Conservation (phyloP, 139 green algal species). For the Picochlorum sp. region DNA sequence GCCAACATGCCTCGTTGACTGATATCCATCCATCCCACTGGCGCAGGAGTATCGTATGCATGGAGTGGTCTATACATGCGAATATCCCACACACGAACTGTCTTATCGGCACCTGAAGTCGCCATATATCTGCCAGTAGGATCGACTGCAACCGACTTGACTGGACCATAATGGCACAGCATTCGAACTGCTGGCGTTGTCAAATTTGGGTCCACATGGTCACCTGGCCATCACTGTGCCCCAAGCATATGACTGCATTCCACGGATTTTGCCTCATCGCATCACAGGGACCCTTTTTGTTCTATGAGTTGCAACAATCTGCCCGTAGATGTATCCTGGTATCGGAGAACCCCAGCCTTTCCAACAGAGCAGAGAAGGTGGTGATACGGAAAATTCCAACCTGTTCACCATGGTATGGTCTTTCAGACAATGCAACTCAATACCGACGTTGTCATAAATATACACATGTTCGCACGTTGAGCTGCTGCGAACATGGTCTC, state of each 20-base stretch:
- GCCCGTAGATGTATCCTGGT: conserved; percentile 90
- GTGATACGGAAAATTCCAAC: conserved; percentile 90
- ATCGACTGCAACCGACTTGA: conserved; percentile 71
- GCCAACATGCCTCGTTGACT: conserved; percentile 88
- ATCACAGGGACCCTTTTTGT: conserved; percentile 72
- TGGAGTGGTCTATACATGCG: conserved; percentile 77
- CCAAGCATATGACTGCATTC: conserved; percentile 78
- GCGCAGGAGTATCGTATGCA: conserved; percentile 72
- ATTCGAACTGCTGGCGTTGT: conserved; percentile 75
- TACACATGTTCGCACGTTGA: conserved; percentile 91
- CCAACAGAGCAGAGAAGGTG: conserved; percentile 87
- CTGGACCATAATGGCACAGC: conserved; percentile 80
- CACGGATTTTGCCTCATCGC: conserved; percentile 80
- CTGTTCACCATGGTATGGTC: conserved; percentile 43
- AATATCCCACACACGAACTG: conserved; percentile 88
- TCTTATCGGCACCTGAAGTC: conserved; percentile 75
- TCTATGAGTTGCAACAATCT: conserved; percentile 73
- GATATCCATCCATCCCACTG: conserved; percentile 68
- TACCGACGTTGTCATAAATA: conserved; percentile 94
- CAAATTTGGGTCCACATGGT: conserved; percentile 97
- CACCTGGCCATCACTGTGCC: conserved; percentile 80
- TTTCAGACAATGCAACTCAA: conserved; percentile 94
- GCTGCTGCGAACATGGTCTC: conserved; percentile 91
- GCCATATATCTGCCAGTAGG: conserved; percentile 67
- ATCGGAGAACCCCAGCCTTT: conserved; percentile 67